Percentiles rank a stretch among this genome's conserved stretches.
These are phyloP conservation scores for Akanthomyces muscarius DNA, from an alignment of 2,329 filamentous ascomycete genomes.

Conservation along the genomic window DNA sequence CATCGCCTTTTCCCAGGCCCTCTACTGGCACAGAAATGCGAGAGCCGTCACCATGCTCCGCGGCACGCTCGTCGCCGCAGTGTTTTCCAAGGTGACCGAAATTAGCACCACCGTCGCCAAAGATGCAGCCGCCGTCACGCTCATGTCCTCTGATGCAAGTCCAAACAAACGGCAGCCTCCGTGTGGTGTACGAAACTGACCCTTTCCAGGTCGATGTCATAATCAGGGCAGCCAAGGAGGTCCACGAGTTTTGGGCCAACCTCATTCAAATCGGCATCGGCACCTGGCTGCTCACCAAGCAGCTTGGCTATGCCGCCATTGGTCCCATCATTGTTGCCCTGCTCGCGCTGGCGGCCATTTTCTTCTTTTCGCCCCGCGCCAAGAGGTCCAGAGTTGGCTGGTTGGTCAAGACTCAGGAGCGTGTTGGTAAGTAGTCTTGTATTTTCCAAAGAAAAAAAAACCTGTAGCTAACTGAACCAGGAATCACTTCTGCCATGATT, in stretches of 20 bases:
- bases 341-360: conserved; percentile 25
- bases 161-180: neutral
- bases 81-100: conserved; percentile 33
- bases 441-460: too few species aligned
- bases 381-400: conserved; percentile 28
- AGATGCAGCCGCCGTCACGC: conserved; percentile 34
- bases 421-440: conserved; percentile 24
- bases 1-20: conserved; percentile 29
- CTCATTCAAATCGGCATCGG: conserved; percentile 32
- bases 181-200: neutral
- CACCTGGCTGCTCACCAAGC: conserved; percentile 30
- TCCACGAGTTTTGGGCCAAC: conserved; percentile 37
- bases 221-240: conserved; percentile 31
- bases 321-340: conserved; percentile 32
- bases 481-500: conserved; percentile 32
- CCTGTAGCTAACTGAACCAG: conserved; percentile 15
- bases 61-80: conserved; percentile 29
- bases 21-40: conserved; percentile 32
- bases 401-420: conserved; percentile 26
- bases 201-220: conserved; percentile 34
- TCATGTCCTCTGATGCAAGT: conserved; percentile 40
- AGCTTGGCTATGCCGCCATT: conserved; percentile 32
- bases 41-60: conserved; percentile 31
- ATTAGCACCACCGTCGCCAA: conserved; percentile 27
- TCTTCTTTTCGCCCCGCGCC: conserved; percentile 27